Evolutionary conservation across 78 protist genomes (phyloP).

Genomic region (Neovahlkampfia damariscottae): DNA sequence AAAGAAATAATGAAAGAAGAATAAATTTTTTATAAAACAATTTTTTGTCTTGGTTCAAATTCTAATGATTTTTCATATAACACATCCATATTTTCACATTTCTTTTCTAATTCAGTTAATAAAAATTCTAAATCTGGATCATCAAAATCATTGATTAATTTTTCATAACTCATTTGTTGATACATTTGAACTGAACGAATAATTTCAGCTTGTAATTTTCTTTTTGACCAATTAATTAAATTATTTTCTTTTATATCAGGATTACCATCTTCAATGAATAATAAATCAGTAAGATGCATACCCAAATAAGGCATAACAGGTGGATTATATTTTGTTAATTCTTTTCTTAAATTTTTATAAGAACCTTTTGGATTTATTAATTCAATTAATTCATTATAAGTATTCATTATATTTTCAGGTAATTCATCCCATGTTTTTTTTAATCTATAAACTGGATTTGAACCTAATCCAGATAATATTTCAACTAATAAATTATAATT

Average conservation of each 20-base stretch:
- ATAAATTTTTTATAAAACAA: too few species aligned
- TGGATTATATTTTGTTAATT: background rate
- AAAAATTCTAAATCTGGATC: too few species aligned
- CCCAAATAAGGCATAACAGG: conserved; percentile 11
- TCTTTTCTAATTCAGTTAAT: too few species aligned
- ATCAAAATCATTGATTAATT: too few species aligned
- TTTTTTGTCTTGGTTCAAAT: background rate
- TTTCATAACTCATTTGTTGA: background rate
- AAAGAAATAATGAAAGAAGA: too few species aligned
- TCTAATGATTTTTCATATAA: background rate
- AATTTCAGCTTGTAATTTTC: background rate
- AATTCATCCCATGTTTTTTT: background rate
- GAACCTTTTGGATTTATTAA: background rate
- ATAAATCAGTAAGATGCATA: conserved; percentile 11
- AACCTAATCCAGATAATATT: background rate
- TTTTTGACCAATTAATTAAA: background rate
- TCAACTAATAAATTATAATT: background rate
- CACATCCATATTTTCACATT: too few species aligned
- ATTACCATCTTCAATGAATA: conserved; percentile 13
- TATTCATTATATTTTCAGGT: background rate
- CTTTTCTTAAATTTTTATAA: background rate
- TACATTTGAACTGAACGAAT: background rate
- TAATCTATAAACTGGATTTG: background rate
- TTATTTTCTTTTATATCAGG: background rate
- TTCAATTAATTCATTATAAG: background rate